Evolutionary conservation across 352 stramenopile genomes (phyloP).

Genomic region (Phytopythium oedochilum): DNA sequence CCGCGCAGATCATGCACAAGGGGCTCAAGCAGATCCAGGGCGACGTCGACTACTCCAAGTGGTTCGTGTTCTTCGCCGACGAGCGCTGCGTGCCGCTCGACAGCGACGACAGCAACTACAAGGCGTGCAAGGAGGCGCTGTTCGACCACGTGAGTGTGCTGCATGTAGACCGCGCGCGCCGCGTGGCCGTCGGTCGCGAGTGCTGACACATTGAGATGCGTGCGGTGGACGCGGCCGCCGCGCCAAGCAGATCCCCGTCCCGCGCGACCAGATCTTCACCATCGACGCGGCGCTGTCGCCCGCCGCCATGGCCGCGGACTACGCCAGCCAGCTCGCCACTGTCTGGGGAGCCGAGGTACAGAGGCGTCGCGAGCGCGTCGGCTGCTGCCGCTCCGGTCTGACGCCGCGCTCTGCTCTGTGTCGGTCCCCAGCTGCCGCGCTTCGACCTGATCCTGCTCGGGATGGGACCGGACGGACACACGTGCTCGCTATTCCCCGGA

Average conservation of each 20-base stretch:
- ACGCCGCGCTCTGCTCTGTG: background rate
- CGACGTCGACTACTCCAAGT: constrained; percentile 92
- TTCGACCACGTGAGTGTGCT: constrained; percentile 75
- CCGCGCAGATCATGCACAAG: constrained; percentile 72
- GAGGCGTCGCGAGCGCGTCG: too few relatives aligned
- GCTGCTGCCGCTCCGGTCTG: too few relatives aligned
- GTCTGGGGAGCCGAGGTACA: constrained; percentile 59
- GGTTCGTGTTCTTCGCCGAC: constrained; percentile 98
- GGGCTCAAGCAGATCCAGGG: constrained; percentile 67
- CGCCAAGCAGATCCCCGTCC: constrained; percentile 56
- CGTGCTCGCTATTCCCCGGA: constrained; percentile 96
- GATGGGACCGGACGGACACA: constrained; percentile 98
- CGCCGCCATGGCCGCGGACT: constrained; percentile 59
- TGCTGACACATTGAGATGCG: too few relatives aligned
- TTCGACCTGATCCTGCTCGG: constrained; percentile 96
- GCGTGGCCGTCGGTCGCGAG: too few relatives aligned
- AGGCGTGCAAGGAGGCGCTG: constrained; percentile 88
- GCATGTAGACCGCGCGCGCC: too few relatives aligned
- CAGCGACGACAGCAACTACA: constrained; percentile 95
- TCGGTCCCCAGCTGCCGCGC: constrained; percentile 49
- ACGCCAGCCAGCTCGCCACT: constrained; percentile 61
- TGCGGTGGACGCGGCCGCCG: constrained; percentile 7
- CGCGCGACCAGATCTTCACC: constrained; percentile 84
- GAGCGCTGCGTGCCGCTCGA: constrained; percentile 94
- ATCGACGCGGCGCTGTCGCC: constrained; percentile 84